Evolutionary conservation across 768 basidiomycete genomes (phyloP), one percentile per base, ranked within the genome.

Genomic region (Tulasnella sp.): DNA sequence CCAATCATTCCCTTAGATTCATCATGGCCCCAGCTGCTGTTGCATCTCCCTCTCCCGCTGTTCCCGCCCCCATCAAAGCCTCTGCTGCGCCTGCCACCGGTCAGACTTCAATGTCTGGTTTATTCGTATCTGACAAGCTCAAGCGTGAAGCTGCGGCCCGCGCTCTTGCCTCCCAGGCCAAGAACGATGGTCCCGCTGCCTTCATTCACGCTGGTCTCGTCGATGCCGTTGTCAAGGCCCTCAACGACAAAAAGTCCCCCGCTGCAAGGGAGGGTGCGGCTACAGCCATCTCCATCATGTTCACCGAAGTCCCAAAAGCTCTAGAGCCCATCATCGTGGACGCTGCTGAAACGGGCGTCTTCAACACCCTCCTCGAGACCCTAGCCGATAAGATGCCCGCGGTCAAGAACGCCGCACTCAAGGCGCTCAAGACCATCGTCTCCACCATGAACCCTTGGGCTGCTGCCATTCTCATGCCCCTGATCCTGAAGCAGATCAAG

Each of bases 301-400:
- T 79, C 69, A 76, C 80, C 60, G 87, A 85, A 65, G 85, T 84
- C 49, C 74, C 83, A 65, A 84, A 80, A 67, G 83, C 87, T 49
- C 81, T 99, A 64, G 92, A 94, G 73, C 90, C 92, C 42, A 78
- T 83, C 68, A 87, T 97, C 75, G 72, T 93, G 70, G 80, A 82
- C 65, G 89, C 88, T 60, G 68, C 67, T 10, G 66, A 71, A 50
- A 71, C 69, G 55, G 89, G 91, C 62, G 78, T 94, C 63, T 93
- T 89, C 71, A 78, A 81, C 59, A 81, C 82, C 60, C 86, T 97
- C 67, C 78, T 96, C 67, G 93, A 96, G 73, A 71, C 87, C 45
- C 92, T 94, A 67, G 92, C 90, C 71, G 93, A 97, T 79, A 96
- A 96, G 78, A 85, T 84, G 77, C 85, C 86, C 58, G 83, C 85